These are phyloP conservation scores for Saitoella complicata DNA, from an alignment of 805 yeast species.

Conservation along the genomic window DNA sequence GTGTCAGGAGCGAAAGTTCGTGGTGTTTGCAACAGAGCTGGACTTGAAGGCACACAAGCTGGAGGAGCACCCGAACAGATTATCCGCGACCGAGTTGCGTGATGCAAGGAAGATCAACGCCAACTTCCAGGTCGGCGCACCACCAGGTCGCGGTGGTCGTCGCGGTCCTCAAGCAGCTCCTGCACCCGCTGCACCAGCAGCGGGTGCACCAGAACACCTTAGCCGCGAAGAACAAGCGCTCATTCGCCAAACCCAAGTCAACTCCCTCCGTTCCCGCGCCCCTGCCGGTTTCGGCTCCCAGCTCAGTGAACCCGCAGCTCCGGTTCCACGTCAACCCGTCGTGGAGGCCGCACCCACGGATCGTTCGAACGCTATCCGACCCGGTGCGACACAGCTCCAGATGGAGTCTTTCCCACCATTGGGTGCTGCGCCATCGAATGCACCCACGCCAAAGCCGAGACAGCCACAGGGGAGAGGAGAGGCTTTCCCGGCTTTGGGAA, in stretches of 20 bases:
- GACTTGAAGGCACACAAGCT: conserved; percentile 81
- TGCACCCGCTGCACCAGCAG: not conserved
- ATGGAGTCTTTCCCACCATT: too few species aligned
- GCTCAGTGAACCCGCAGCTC: too few species aligned
- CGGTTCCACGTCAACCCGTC: too few species aligned
- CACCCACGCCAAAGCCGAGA: too few species aligned
- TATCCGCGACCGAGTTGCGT: conserved; percentile 18
- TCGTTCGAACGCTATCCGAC: too few species aligned
- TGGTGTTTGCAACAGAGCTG: conserved; percentile 73
- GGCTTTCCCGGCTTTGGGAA: too few species aligned
- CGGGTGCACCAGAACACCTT: not conserved
- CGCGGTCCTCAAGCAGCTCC: not conserved
- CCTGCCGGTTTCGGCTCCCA: too few species aligned
- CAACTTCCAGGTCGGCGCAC: conserved; percentile 6
- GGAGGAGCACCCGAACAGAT: conserved; percentile 54
- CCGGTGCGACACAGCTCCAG: too few species aligned
- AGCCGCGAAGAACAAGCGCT: conserved; percentile 2
- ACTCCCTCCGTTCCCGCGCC: too few species aligned
- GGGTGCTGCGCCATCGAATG: too few species aligned
- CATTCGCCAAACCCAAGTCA: not conserved
- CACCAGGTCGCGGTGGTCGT: conserved; percentile 1
- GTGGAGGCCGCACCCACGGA: too few species aligned
- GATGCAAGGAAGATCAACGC: conserved; percentile 9
- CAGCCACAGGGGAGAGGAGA: too few species aligned
- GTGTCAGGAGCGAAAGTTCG: conserved; percentile 80